A percentile compares a stretch with the other conserved stretches of the same genome.
These are phyloP conservation scores for Candida pseudoglaebosa DNA, from an alignment of 805 yeast genomes.

Conservation along the genomic window DNA sequence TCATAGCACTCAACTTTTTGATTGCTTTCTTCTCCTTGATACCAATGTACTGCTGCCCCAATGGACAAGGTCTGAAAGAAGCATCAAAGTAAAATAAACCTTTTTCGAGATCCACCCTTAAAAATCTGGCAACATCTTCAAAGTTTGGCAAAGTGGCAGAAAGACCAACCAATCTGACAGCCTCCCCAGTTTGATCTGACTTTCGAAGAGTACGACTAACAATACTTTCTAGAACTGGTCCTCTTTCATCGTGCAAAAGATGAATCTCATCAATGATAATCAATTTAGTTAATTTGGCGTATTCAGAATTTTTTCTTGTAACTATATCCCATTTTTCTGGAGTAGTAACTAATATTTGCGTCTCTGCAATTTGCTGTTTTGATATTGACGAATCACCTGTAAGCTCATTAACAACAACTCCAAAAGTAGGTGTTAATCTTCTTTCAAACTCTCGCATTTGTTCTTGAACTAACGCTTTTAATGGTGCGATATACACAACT, in stretches of 20 bases:
- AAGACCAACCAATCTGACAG: slow-evolving; percentile 73
- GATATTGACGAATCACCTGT: slow-evolving; percentile 87
- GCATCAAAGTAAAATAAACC: slow-evolving; percentile 83
- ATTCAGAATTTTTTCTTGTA: slow-evolving; percentile 75
- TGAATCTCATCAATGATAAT: slow-evolving; percentile 91
- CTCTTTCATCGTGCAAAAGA: slow-evolving; percentile 88
- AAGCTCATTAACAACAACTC: slow-evolving; percentile 73
- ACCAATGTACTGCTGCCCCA: slow-evolving; percentile 84
- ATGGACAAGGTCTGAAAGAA: slow-evolving; percentile 85
- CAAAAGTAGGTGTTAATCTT: slow-evolving; percentile 55
- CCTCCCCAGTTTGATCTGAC: slow-evolving; percentile 38
- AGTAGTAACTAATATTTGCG: slow-evolving; percentile 85
- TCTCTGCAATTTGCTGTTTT: slow-evolving; percentile 66
- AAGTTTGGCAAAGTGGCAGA: slow-evolving; percentile 94
- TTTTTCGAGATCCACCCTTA: slow-evolving; percentile 53
- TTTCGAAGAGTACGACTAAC: slow-evolving; percentile 68
- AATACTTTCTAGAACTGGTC: slow-evolving; percentile 88
- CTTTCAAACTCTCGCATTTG: slow-evolving; percentile 84
- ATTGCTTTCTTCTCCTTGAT: slow-evolving; percentile 79
- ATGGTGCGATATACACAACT: slow-evolving; percentile 86
- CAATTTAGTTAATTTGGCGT: slow-evolving; percentile 60
- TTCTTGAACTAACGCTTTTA: slow-evolving; percentile 93
- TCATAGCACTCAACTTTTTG: slow-evolving; percentile 76
- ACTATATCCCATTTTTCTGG: slow-evolving; percentile 98
- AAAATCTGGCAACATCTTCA: slow-evolving; percentile 76